Evolutionary conservation across 441 rosid genomes (phyloP).

Genomic region (Brassica balearica): DNA sequence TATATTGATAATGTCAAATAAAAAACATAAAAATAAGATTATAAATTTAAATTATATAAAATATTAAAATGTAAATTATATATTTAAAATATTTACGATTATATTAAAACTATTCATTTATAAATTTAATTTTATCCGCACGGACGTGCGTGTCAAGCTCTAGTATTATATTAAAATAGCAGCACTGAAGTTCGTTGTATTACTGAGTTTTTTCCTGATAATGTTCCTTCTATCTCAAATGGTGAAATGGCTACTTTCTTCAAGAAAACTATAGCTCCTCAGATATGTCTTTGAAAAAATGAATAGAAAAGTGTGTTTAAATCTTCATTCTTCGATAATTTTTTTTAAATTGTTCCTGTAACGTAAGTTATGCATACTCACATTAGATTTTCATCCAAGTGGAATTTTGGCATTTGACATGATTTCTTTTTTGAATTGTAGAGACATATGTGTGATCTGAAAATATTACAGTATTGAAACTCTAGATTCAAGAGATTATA

Average conservation of each 20-base stretch:
- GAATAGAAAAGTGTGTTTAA: neutral
- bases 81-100: no score
- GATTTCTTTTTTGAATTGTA: neutral
- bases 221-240: constrained; percentile 67
- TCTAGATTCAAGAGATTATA: neutral
- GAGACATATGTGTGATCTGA: neutral
- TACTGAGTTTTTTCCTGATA: constrained; percentile 68
- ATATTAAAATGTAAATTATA: no score
- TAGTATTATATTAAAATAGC: constrained; percentile 52
- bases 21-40: no score
- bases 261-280: constrained; percentile 67
- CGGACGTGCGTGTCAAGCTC: no score
- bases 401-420: neutral
- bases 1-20: no score
- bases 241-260: constrained; percentile 70
- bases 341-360: no score
- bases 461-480: neutral
- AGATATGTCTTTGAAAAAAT: constrained; percentile 45
- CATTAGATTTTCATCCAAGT: neutral
- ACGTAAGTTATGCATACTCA: neutral
- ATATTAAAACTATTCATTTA: no score
- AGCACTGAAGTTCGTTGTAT: constrained; percentile 69
- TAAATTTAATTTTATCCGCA: no score
- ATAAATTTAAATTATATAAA: no score
- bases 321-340: neutral